Percentiles rank a stretch among this genome's conserved stretches.
Conservation (phyloP, 768 basidiomycete species). For the Lactarius sanguifluus region DNA sequence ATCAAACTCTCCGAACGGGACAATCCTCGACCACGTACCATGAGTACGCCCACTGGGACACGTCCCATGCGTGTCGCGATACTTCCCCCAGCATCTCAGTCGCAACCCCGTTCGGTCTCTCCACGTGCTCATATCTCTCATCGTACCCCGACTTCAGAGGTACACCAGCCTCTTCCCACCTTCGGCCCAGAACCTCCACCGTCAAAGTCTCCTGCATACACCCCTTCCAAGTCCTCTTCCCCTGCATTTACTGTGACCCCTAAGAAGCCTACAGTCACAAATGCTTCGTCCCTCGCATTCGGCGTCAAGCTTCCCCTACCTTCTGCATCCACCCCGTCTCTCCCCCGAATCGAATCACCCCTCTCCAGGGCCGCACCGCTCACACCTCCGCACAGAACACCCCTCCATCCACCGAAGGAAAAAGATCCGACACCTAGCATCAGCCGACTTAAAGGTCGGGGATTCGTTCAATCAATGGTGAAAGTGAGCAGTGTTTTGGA, state of each 20-base stretch:
- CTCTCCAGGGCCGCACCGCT: conserved; percentile 46
- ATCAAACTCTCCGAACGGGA: conserved; percentile 6
- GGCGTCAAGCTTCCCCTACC: conserved; percentile 30
- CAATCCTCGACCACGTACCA: conserved; percentile 15
- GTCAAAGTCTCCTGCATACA: conserved; percentile 22
- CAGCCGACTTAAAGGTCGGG: conserved; percentile 78
- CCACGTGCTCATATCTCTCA: conserved; percentile 2
- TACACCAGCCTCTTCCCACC: background rate
- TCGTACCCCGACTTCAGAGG: conserved; percentile 11
- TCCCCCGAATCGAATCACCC: conserved; percentile 56
- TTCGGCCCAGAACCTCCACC: background rate
- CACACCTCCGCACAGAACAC: conserved; percentile 52
- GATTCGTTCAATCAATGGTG: conserved; percentile 83
- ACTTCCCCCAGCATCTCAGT: background rate
- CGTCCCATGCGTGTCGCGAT: conserved; percentile 6
- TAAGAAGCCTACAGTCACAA: conserved; percentile 34
- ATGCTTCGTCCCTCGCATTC: conserved; percentile 33
- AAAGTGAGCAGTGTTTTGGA: conserved; percentile 62
- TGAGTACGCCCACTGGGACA: conserved; percentile 32
- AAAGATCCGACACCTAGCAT: conserved; percentile 83
- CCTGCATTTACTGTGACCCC: conserved; percentile 29
- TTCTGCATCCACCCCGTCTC: conserved; percentile 35
- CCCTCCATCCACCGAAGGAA: conserved; percentile 47
- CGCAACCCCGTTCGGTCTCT: conserved; percentile 11
- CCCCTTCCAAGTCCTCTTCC: conserved; percentile 22